A percentile compares a stretch with the other conserved stretches of the same genome.
Evolutionary conservation across 352 stramenopile genomes (phyloP).

Genomic region (Blastocystis sp.): DNA sequence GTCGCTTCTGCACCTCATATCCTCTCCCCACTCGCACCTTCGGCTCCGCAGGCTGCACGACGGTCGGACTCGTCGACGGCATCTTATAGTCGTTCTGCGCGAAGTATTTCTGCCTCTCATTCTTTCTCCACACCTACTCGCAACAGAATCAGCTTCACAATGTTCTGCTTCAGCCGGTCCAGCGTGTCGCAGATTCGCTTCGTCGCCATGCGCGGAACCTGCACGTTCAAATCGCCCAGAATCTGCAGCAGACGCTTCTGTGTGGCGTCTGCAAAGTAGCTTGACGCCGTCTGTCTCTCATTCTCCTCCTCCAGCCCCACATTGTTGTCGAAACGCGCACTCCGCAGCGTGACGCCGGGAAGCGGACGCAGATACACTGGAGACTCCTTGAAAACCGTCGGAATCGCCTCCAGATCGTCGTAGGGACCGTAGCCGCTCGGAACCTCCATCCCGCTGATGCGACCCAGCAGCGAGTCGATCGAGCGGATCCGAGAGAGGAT

Average conservation of each 20-base stretch:
- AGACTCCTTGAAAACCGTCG: not conserved
- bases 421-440: not conserved
- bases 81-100: conserved; percentile 28
- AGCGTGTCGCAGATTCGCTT: conserved; percentile 38
- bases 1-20: conserved; percentile 5
- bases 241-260: conserved; percentile 24
- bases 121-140: not conserved
- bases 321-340: conserved; percentile 41
- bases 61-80: not conserved
- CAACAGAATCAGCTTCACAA: conserved; percentile 37
- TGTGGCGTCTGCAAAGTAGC: conserved; percentile 32
- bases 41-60: not conserved
- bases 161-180: conserved; percentile 46
- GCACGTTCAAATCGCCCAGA: conserved; percentile 31
- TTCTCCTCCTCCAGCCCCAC: not conserved
- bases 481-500: not conserved
- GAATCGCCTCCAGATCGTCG: conserved; percentile 26
- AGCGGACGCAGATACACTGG: conserved; percentile 11
- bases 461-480: not conserved
- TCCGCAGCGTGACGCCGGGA: conserved; percentile 17
- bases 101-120: conserved; percentile 19
- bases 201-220: conserved; percentile 38
- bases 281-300: conserved; percentile 18
- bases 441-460: not conserved
- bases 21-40: not conserved